A percentile compares a stretch with the other conserved stretches of the same genome.
Conservation (phyloP, 2,329 filamentous ascomycete genomes). For the Cytospora paraplurivora region DNA sequence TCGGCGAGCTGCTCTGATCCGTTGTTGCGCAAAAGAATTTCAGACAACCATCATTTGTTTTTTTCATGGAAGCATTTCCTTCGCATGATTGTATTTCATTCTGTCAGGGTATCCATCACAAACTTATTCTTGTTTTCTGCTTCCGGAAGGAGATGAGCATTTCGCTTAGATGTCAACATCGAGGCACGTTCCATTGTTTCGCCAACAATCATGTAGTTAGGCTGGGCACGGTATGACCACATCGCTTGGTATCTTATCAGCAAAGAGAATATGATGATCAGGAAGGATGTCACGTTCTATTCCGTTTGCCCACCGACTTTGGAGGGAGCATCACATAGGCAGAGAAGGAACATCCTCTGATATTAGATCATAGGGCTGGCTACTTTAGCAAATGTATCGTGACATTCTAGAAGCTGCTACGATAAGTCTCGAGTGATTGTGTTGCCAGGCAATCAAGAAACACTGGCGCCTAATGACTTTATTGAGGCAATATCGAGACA, state of each 20-base stretch:
- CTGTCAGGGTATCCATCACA: conserved; percentile 25
- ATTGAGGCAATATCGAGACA: not conserved
- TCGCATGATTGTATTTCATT: conserved; percentile 27
- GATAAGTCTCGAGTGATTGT: not conserved
- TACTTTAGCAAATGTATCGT: conserved; percentile 27
- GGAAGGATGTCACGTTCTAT: conserved; percentile 29
- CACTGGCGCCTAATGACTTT: not conserved
- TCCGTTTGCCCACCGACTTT: conserved; percentile 28
- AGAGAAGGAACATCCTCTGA: conserved; percentile 30
- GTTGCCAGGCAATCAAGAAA: not conserved
- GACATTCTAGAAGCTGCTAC: conserved; percentile 16
- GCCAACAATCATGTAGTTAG: conserved; percentile 24
- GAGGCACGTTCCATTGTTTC: conserved; percentile 25
- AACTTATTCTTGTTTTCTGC: conserved; percentile 11
- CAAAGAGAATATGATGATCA: conserved; percentile 18
- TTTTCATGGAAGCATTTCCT: conserved; percentile 33
- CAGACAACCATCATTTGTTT: conserved; percentile 13
- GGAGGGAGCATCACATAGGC: conserved; percentile 29
- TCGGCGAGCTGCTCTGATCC: conserved; percentile 9
- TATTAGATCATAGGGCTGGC: conserved; percentile 29
- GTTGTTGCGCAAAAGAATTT: conserved; percentile 14
- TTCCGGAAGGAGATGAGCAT: conserved; percentile 10
- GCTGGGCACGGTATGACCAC: conserved; percentile 23
- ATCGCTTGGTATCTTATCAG: conserved; percentile 16
- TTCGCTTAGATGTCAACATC: conserved; percentile 25